phyloP scores from a whole-genome alignment of 2,329 filamentous ascomycete genomes.

The Sporothrix globosa region DNA sequence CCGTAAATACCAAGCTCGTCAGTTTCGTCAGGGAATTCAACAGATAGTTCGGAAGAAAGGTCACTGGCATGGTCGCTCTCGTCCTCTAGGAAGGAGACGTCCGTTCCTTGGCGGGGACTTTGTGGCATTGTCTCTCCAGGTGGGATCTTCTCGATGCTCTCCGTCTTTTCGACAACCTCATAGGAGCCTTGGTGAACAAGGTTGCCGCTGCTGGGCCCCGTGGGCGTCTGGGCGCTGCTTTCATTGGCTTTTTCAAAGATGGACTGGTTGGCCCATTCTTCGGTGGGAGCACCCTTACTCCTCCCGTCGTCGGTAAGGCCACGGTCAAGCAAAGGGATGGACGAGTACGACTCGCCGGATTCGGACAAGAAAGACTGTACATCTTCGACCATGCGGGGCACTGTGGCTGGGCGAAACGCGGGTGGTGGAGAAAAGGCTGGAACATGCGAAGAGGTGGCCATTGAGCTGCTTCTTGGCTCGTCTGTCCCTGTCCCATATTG shows the following conservation, averaged over 20 bases:
- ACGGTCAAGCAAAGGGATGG: conserved; percentile 74
- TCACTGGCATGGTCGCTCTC: conserved; percentile 58
- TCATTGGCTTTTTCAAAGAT: conserved; percentile 53
- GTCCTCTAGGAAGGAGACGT: conserved; percentile 53
- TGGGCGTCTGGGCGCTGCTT: conserved; percentile 37
- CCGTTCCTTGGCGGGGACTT: conserved; percentile 38
- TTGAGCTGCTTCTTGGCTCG: conserved; percentile 27
- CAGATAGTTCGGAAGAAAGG: conserved; percentile 65
- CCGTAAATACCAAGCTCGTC: conserved; percentile 38
- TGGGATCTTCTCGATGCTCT: conserved; percentile 54
- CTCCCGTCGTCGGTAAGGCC: conserved; percentile 58
- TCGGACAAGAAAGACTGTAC: conserved; percentile 58
- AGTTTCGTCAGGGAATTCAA: conserved; percentile 50
- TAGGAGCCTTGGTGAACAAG: conserved; percentile 52
- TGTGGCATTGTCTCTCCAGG: conserved; percentile 43
- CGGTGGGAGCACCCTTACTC: conserved; percentile 46
- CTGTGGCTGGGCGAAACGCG: conserved; percentile 13
- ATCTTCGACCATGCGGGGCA: conserved; percentile 42
- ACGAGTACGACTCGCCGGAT: conserved; percentile 75
- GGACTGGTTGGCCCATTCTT: conserved; percentile 60
- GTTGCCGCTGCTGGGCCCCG: conserved; percentile 33
- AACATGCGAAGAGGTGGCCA: conserved; percentile 23
- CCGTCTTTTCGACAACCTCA: conserved; percentile 58
- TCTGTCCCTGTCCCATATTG: conserved; percentile 2
- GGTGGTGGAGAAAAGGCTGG: conserved; percentile 27